A percentile compares a stretch with the other conserved stretches of the same genome.
Conservation (phyloP, 352 stramenopile species). For the Pythium phragmitis region DNA sequence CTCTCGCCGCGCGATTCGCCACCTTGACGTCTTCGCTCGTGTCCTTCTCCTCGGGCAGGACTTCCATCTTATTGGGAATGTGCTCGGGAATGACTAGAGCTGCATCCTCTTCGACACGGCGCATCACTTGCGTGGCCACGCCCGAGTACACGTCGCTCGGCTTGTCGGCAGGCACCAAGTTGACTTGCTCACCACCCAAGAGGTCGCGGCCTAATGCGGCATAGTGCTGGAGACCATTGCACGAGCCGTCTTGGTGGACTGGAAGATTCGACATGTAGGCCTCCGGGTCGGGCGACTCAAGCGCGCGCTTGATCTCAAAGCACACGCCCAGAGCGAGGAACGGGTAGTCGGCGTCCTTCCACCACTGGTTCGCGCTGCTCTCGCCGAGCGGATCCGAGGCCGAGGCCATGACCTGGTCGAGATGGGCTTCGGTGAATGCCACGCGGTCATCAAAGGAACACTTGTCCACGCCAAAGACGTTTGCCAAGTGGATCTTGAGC, state of each 20-base stretch:
- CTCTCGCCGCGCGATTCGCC: no score
- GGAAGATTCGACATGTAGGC: slow-evolving; percentile 95
- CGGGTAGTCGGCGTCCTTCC: slow-evolving; percentile 96
- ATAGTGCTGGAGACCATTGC: slow-evolving; percentile 99
- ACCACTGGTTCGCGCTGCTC: slow-evolving; percentile 82
- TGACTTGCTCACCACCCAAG: slow-evolving; percentile 95
- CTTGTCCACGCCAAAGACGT: slow-evolving; percentile 88
- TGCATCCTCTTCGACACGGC: slow-evolving; percentile 73
- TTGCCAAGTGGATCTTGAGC: slow-evolving; percentile 98
- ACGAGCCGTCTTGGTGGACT: slow-evolving; percentile 98
- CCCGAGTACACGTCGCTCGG: slow-evolving; percentile 98
- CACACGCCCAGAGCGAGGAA: slow-evolving; percentile 98
- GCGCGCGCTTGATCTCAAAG: slow-evolving; percentile 94
- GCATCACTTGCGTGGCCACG: slow-evolving; percentile 86
- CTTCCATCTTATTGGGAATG: slow-evolving; percentile 10
- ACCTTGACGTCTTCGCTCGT: no score
- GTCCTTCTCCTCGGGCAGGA: no score
- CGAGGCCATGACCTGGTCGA: slow-evolving; percentile 92
- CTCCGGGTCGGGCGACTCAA: slow-evolving; percentile 92
- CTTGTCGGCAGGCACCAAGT: slow-evolving; percentile 92
- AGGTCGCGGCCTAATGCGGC: slow-evolving; percentile 95
- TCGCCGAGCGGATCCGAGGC: slow-evolving; percentile 90
- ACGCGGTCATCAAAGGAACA: slow-evolving; percentile 97
- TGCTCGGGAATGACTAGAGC: slow-evolving; percentile 46
- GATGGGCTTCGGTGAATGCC: slow-evolving; percentile 92